Conservation (phyloP, 345 rosid genomes). For the Draba incana region DNA sequence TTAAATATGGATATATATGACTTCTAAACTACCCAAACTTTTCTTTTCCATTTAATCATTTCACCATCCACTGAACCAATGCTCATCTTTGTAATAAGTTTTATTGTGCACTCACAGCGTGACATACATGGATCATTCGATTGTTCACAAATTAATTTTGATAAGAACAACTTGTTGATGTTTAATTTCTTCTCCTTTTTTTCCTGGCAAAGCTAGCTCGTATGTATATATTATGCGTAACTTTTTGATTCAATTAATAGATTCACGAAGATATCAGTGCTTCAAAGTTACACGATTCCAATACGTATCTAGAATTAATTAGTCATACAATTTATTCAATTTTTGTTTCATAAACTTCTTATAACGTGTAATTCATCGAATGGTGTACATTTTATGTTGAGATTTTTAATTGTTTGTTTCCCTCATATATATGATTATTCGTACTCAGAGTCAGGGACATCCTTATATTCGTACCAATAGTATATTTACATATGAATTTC, state of each 20-base stretch:
- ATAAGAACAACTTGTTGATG: neutral
- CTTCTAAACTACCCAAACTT: conserved; percentile 25
- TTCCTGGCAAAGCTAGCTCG: neutral
- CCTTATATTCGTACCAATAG: conserved; percentile 9
- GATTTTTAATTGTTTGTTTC: neutral
- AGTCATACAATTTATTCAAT: neutral
- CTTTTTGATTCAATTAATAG: neutral
- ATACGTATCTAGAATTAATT: neutral
- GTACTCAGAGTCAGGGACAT: conserved; percentile 10
- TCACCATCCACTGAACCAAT: conserved; percentile 4
- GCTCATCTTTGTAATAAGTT: conserved; percentile 3
- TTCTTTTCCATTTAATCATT: conserved; percentile 26
- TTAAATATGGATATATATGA: conserved; percentile 24
- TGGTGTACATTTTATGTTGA: conserved; percentile 7
- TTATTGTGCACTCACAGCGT: conserved; percentile 4
- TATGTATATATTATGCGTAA: neutral
- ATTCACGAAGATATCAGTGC: neutral
- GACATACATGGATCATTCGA: conserved; percentile 21
- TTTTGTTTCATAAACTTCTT: neutral
- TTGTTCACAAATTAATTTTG: neutral
- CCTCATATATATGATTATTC: neutral
- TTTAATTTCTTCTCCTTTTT: neutral
- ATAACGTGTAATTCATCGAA: conserved; percentile 6
- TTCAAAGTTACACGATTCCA: neutral
- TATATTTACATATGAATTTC: neutral